A percentile compares a stretch with the other conserved stretches of the same genome.
Conservation (phyloP, 176 grass and related monocot genomes). For the Eremochloa ophiuroides region DNA sequence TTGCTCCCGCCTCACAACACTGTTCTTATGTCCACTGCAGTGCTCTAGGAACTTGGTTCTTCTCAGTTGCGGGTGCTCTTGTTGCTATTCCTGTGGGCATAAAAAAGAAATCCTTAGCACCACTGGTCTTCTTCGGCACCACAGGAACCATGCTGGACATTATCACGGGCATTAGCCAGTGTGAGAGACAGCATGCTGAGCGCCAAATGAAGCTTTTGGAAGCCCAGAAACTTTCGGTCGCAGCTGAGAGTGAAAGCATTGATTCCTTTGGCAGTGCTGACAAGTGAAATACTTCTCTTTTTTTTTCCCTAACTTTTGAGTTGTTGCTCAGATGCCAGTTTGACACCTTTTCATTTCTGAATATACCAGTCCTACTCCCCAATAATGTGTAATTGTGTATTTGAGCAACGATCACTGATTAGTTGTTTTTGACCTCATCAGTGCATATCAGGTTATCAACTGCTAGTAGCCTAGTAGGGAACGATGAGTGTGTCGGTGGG, state of each 20-base stretch:
- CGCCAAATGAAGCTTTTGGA: conserved; percentile 83
- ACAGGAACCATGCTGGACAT: conserved; percentile 99
- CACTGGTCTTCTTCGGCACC: conserved; percentile 82
- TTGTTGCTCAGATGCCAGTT: background rate
- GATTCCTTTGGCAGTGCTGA: background rate
- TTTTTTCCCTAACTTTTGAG: background rate
- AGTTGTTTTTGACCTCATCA: background rate
- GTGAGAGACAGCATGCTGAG: conserved; percentile 83
- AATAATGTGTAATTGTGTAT: conserved; percentile 32
- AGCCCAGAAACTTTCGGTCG: conserved; percentile 42
- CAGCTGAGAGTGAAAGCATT: conserved; percentile 20
- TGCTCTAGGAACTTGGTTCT: conserved; percentile 93
- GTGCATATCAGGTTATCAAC: background rate
- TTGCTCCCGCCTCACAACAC: background rate
- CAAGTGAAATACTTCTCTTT: conserved; percentile 3
- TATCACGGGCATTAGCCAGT: conserved; percentile 89
- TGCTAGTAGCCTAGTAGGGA: background rate
- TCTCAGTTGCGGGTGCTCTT: conserved; percentile 82
- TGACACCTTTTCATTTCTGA: background rate
- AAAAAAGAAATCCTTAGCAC: conserved; percentile 80
- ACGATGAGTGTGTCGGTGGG: background rate
- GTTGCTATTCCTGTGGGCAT: conserved; percentile 94
- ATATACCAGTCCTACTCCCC: background rate
- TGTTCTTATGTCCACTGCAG: conserved; percentile 36
- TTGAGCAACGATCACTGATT: background rate